Conservation (phyloP, 345 rosid species). For the Eutrema heterophyllum region DNA sequence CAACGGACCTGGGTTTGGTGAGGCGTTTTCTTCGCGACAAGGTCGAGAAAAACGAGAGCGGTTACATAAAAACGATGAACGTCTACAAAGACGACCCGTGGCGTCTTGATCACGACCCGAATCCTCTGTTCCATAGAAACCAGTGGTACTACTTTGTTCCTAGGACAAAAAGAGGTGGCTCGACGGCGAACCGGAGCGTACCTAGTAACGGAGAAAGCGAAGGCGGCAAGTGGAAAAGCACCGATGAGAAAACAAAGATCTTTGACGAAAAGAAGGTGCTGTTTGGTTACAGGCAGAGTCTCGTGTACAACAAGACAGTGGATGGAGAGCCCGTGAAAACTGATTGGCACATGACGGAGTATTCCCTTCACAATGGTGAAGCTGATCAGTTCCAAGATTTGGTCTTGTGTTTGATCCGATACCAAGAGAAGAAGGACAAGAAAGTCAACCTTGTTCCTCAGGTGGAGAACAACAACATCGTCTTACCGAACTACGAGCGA, state of each 20-base stretch:
- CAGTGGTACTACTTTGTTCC: neutral
- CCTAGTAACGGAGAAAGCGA: neutral
- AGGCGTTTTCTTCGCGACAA: neutral
- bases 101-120: neutral
- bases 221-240: neutral
- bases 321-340: neutral
- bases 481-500: too few species aligned
- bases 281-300: neutral
- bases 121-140: neutral
- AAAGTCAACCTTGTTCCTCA: neutral
- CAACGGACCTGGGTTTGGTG: neutral
- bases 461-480: neutral
- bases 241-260: neutral
- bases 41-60: neutral
- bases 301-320: neutral
- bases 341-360: neutral
- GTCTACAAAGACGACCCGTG: neutral
- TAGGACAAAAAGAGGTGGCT: neutral
- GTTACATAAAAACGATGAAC: neutral
- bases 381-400: neutral
- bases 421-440: neutral
- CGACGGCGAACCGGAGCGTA: neutral
- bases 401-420: neutral
- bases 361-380: neutral
- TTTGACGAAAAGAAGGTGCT: neutral